phyloP scores from a whole-genome alignment of 2,329 filamentous ascomycete species.

The Aspergillus jensenii region DNA sequence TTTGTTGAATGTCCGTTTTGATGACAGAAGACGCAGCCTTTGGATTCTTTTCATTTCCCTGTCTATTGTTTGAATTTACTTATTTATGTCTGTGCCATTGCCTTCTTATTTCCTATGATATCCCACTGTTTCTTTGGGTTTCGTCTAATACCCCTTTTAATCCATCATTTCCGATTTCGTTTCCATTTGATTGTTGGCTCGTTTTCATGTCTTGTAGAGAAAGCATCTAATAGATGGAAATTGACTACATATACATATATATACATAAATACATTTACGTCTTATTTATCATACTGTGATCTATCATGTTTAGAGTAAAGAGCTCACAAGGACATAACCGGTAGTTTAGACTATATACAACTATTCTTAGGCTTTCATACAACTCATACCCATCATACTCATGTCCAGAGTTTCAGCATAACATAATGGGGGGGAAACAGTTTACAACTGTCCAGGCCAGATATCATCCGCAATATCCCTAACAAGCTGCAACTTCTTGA shows the following conservation, averaged over 20 bases:
- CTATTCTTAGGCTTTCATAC: not conserved
- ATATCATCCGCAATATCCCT: constrained; percentile 71
- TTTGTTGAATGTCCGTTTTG: constrained; percentile 40
- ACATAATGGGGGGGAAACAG: not conserved
- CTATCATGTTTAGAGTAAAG: not conserved
- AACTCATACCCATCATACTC: not conserved
- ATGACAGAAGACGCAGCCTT: constrained; percentile 44
- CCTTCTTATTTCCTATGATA: constrained; percentile 39
- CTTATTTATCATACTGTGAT: not conserved
- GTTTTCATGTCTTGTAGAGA: constrained; percentile 11
- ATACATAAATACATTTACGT: not conserved
- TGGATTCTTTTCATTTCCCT: constrained; percentile 25
- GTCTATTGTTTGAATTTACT: constrained; percentile 8
- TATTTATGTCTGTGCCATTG: constrained; percentile 19
- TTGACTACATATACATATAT: not conserved
- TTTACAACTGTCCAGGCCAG: constrained; percentile 59
- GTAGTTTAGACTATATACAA: constrained; percentile 5
- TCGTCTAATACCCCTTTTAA: constrained; percentile 32
- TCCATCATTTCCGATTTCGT: constrained; percentile 14
- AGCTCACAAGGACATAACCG: not conserved
- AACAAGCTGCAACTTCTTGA: constrained; percentile 69
- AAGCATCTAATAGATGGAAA: constrained; percentile 7
- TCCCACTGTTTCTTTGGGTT: constrained; percentile 41
- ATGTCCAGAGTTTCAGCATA: not conserved
- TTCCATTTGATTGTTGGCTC: constrained; percentile 14